These are phyloP conservation scores for Macadamia tetraphylla DNA, from an alignment of 164 flowering plant species.

Conservation along the genomic window DNA sequence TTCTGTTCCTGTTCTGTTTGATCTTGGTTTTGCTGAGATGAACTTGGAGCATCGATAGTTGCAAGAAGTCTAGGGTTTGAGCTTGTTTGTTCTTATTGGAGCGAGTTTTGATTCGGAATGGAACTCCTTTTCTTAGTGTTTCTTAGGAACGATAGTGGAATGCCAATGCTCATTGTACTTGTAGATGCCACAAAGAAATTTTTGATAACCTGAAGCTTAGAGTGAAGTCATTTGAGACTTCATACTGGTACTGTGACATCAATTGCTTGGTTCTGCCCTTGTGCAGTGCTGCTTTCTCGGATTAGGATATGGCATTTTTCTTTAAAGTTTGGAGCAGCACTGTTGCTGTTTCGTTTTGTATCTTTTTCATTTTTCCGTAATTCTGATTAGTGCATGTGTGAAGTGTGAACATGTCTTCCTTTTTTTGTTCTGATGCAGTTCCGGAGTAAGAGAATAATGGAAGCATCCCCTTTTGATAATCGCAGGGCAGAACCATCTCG, in stretches of 20 bases:
- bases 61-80: neutral
- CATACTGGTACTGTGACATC: too few species aligned
- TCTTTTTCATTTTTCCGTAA: slow-evolving; percentile 1
- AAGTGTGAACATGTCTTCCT: neutral
- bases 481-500: slow-evolving; percentile 34
- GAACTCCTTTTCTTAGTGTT: neutral
- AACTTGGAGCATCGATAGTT: neutral
- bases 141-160: neutral
- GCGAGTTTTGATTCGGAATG: neutral
- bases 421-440: slow-evolving; percentile 39
- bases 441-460: slow-evolving; percentile 47
- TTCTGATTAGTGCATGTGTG: slow-evolving; percentile 3
- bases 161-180: too few species aligned
- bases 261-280: neutral
- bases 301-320: neutral
- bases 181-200: too few species aligned
- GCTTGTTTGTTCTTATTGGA: neutral
- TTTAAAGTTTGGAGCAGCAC: neutral
- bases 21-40: neutral
- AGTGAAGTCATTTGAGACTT: too few species aligned
- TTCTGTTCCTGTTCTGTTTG: neutral
- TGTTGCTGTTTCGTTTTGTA: neutral
- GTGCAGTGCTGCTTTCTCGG: neutral
- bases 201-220: too few species aligned
- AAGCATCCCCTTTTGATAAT: slow-evolving; percentile 44